Base-by-base conservation (phyloP, 768 basidiomycete species). In the Rhizopogon sp. region DNA sequence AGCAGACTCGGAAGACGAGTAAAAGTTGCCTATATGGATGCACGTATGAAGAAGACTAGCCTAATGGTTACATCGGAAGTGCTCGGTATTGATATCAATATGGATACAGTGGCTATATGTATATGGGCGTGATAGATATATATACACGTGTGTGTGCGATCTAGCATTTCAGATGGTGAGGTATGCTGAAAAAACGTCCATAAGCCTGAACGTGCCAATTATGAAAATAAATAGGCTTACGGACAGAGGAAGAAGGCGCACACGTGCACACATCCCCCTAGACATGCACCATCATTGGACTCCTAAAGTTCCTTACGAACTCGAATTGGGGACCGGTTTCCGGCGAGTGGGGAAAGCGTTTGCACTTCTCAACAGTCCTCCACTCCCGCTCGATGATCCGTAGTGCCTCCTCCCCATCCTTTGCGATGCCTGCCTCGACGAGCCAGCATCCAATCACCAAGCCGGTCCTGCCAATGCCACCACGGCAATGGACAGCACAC, bases 321-420 rank as follows among this genome's bases (percentile, higher is more conserved):
- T 90, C 85, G 64, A 83, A 84, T 67, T 90, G 88, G 1, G 84
- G 77, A 16, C 88, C 88, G 2, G 88, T 90, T 72, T 90, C 88
- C 14, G 88, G 88, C 63, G 85, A 87, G 65, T 85, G 79, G 0
- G 87, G 87, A 69, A 83, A 90, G 8, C 85, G 76, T 44, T 76
- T 81, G 74, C 79, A 89, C 74, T 91, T 91, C 70, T 87, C 88
- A 47, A 91, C 88, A 3, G 75, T 79, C 64, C 81, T 78, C 88
- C 88, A 91, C 60, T 88, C 80, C 55, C 75, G 63, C 17, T 81
- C 86, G 58, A 90, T 84, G 47, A 85, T 79, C 13, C 71, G 66
- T 37, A 90, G 69, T 6, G 88, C 88, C 56, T 85, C 83, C 53
- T 74, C 76, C 13, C 88, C 88, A 60, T 83, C 78, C 63, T 72